Evolutionary conservation across 371 early-diverging fungal species (phyloP), one percentile per base, ranked within the genome.

Genomic region (Saksenaea vasiformis): DNA sequence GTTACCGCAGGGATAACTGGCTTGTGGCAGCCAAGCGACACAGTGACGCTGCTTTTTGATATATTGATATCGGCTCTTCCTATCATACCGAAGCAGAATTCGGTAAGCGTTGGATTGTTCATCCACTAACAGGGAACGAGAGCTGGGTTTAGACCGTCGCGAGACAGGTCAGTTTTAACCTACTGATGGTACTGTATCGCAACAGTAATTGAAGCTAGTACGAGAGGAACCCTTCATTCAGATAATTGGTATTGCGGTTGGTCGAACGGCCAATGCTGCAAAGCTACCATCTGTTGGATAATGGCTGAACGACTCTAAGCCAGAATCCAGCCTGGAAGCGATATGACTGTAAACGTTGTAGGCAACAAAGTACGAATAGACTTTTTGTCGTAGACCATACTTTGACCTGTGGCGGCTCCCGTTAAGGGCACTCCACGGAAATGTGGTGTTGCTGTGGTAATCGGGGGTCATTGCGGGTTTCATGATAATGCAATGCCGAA

Each of bases 141-240:
- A 85, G 85, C 86, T 84, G 85, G 85, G 83, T 83, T 86, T 86
- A 84, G 83, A 85, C 85, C 75, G 85, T 88, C 84, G 81, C 80
- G 86, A 87, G 87, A 86, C 80, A 86, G 86, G 86, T 85, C 83
- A 86, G 84, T 86, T 86, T 86, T 85, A 85, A 83, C 83, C 86
- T 84, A 86, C 85, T 85, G 86, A 80, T 77, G 77, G 56, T 54
- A 66, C 63, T 69, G 66, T 71, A 64, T 75, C 61, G 68, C 69
- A 66, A 82, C 62, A 84, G 85, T 78, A 81, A 82, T 78, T 72
- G 71, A 79, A 78, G 67, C 72, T 69, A 85, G 85, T 86, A 86
- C 86, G 79, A 85, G 84, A 84, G 78, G 84, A 86, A 84, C 78
- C 65, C 66, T 76, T 77, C 69, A 71, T 76, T 78, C 80, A 74